Percentiles rank a stretch among this genome's conserved stretches.
phyloP scores from a whole-genome alignment of 2,329 filamentous ascomycete species.

The Cladosporium sp. region DNA sequence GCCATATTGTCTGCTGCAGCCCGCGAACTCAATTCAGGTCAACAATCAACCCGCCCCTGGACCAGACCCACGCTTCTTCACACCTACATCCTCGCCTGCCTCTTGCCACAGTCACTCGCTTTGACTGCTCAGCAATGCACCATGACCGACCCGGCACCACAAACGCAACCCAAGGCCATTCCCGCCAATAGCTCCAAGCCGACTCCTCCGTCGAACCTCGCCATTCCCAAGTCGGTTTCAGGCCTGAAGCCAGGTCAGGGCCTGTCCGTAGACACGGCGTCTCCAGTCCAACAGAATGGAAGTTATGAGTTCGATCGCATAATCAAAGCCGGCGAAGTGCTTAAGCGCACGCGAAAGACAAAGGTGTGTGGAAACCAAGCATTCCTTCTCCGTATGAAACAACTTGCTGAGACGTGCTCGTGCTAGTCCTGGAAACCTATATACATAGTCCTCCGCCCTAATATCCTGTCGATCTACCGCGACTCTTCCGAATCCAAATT shows the following conservation, averaged over 20 bases:
- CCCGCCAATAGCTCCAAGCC: slow-evolving; percentile 4
- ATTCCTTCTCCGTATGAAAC: slow-evolving; percentile 2
- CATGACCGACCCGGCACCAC: background rate
- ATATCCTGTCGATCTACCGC: slow-evolving; percentile 88
- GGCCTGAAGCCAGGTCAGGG: slow-evolving; percentile 10
- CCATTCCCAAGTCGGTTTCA: slow-evolving; percentile 16
- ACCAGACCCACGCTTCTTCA: background rate
- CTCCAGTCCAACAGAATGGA: slow-evolving; percentile 88
- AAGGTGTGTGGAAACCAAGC: slow-evolving; percentile 55
- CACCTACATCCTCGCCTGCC: slow-evolving; percentile 2
- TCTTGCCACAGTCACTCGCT: background rate
- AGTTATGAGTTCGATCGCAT: slow-evolving; percentile 95
- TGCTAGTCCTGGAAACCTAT: slow-evolving; percentile 81
- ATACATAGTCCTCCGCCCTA: slow-evolving; percentile 85
- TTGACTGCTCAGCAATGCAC: background rate
- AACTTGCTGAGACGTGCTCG: slow-evolving; percentile 21
- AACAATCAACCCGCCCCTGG: slow-evolving; percentile 6
- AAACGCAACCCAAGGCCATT: slow-evolving; percentile 8
- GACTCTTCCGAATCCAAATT: slow-evolving; percentile 86
- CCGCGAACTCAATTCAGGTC: slow-evolving; percentile 8
- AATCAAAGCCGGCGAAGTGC: slow-evolving; percentile 80
- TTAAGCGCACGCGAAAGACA: slow-evolving; percentile 88
- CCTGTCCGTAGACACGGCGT: slow-evolving; percentile 62
- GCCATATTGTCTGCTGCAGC: slow-evolving; percentile 9
- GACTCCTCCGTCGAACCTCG: slow-evolving; percentile 6